These are phyloP conservation scores for Irpex lacteus DNA, from an alignment of 1,284 basidiomycete genomes.

Conservation along the genomic window DNA sequence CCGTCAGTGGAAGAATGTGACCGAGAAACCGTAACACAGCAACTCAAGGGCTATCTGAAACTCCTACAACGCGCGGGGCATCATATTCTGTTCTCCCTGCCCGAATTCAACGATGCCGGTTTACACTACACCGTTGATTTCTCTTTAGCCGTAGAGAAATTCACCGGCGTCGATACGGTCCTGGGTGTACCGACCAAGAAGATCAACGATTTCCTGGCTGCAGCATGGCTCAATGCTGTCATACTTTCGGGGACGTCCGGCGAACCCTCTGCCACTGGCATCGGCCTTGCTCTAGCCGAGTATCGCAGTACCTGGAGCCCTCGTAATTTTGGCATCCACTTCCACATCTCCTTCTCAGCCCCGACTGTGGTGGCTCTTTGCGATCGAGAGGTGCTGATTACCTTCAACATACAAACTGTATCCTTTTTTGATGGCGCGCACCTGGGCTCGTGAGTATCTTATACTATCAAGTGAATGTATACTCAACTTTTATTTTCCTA, in stretches of 20 bases:
- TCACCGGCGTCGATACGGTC: constrained; percentile 20
- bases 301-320: constrained; percentile 20
- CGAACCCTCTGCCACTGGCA: constrained; percentile 14
- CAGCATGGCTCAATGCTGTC: constrained; percentile 30
- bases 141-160: constrained; percentile 17
- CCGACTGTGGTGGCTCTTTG: constrained; percentile 30
- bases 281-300: constrained; percentile 25
- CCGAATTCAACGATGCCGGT: constrained; percentile 27
- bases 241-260: constrained; percentile 18
- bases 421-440: constrained; percentile 24
- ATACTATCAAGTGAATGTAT: background rate
- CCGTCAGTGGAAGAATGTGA: background rate
- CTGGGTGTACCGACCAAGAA: constrained; percentile 26
- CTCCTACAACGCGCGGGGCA: constrained; percentile 27
- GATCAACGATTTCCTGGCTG: constrained; percentile 30
- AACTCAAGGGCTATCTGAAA: constrained; percentile 23
- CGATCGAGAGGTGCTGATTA: constrained; percentile 30
- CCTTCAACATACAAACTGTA: constrained; percentile 28
- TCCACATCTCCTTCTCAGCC: constrained; percentile 27
- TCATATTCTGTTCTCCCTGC: constrained; percentile 30
- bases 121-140: constrained; percentile 24
- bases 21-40: constrained; percentile 10
- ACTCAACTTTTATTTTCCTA: background rate
- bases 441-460: constrained; percentile 21
- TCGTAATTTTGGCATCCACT: constrained; percentile 18